Evolutionary conservation across 495 filamentous ascomycete genomes (phyloP), one percentile per base, ranked within the genome.

Genomic region (Lasiosphaeriaceae sp.): DNA sequence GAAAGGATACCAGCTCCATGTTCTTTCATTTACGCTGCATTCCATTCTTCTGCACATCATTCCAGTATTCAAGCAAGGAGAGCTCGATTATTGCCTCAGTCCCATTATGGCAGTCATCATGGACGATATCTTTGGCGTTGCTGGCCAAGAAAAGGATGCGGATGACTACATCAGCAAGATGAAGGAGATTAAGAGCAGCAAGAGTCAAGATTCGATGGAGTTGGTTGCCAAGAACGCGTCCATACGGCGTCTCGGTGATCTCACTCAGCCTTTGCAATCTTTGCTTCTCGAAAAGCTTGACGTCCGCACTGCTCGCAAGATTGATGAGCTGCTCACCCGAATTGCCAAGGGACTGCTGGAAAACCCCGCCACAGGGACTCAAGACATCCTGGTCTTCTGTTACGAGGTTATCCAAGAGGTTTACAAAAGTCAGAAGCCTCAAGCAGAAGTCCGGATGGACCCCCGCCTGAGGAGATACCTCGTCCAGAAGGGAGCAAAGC

Each of bases 161-260:
- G 92, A 93, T 61, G 94, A 92, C 44, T 99, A 99, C 66, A 83
- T 87, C 54, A 96, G 89, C 71, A 86, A 90, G 65, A 96, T 96
- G 89, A 95, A 90, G 72, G 94, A 99, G 74, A 87, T 97, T 19
- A 97, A 96, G 76, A 92, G 88, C 66, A 97, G 88, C 77, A 97
- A 96, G 75, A 96, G 92, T 66, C 95, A 88, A 61, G 94, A 97
- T 63, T 96, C 95, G 3, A 96, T 97, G 89, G 94, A 97, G 64
- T 77, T 97, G 52, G 78, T 97, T 52, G 87, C 94, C 21, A 87
- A 85, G 67, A 88, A 83, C 46, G 83, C 90, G 8, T 90, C 90
- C 11, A 75, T 96, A 34, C 76, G 70, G 34, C 82, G 85, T 51
- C 81, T 98, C n/a, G 81, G 83, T 4, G 80, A 85, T 24, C 81